Conservation (phyloP, 2,329 filamentous ascomycete species). For the Fusarium veterinarium region DNA sequence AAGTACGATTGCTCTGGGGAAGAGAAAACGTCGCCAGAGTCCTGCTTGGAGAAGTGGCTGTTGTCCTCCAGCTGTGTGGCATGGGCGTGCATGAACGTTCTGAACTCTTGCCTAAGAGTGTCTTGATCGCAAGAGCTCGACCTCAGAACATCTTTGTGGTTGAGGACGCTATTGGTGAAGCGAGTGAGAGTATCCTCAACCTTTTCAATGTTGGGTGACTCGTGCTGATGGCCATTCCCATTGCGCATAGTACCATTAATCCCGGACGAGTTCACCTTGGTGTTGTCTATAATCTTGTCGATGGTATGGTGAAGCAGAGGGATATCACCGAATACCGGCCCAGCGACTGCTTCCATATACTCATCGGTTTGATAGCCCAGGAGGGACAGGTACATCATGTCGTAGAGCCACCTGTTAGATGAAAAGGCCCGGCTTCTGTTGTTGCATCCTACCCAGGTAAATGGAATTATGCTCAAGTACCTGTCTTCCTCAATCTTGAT, state of each 20-base stretch:
- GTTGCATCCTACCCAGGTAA: background rate
- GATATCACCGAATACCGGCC: background rate
- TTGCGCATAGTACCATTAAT: fast-evolving
- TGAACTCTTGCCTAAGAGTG: background rate
- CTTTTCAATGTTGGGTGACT: background rate
- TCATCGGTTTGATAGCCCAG: constrained; percentile 1
- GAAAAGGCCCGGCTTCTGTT: background rate
- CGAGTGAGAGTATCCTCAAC: background rate
- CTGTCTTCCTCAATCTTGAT: background rate
- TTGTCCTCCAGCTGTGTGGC: background rate
- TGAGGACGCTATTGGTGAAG: background rate
- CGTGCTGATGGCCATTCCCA: background rate
- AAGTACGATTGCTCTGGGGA: background rate
- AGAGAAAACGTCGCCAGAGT: background rate
- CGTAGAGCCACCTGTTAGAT: background rate
- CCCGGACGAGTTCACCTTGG: fast-evolving
- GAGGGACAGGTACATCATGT: background rate
- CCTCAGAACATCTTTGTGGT: background rate
- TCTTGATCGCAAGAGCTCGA: background rate
- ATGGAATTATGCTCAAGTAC: background rate
- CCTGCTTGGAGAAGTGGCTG: background rate
- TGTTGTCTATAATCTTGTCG: background rate
- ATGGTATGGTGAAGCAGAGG: background rate
- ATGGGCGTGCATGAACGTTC: background rate
- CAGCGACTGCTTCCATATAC: background rate